Percentiles rank a stretch among this genome's conserved stretches.
These are phyloP conservation scores for Magnusiomyces magnusii DNA, from an alignment of 1,139 yeast species.

Conservation along the genomic window DNA sequence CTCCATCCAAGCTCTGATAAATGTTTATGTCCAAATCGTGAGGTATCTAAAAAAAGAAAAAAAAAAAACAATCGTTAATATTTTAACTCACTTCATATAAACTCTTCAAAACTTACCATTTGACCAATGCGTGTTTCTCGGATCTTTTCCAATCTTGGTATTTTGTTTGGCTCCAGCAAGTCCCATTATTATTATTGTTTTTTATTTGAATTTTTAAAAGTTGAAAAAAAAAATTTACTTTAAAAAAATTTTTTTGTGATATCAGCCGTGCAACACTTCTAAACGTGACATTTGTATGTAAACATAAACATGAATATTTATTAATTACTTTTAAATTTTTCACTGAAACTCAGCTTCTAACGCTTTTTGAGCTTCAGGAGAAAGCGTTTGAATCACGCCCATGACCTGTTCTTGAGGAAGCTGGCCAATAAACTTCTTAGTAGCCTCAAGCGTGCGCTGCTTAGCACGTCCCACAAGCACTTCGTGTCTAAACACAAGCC, in stretches of 20 bases:
- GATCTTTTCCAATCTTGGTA: slow-evolving; percentile 86
- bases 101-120: slow-evolving; percentile 34
- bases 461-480: slow-evolving; percentile 67
- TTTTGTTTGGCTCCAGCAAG: slow-evolving; percentile 78
- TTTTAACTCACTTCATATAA: too few relatives aligned
- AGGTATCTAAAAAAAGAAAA: slow-evolving; percentile 38
- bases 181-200: slow-evolving; percentile 48
- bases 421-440: slow-evolving; percentile 38
- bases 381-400: slow-evolving; percentile 53
- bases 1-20: slow-evolving; percentile 81
- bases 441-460: slow-evolving; percentile 51
- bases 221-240: neutral
- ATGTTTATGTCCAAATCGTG: slow-evolving; percentile 83
- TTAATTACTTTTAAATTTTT: neutral
- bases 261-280: neutral
- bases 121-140: slow-evolving; percentile 93
- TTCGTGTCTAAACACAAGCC: slow-evolving; percentile 67
- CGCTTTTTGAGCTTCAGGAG: slow-evolving; percentile 53
- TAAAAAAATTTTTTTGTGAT: neutral
- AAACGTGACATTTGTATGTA: neutral
- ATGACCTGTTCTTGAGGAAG: slow-evolving; percentile 58
- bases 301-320: neutral
- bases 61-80: too few relatives aligned
- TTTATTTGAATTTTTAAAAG: neutral
- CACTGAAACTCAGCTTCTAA: slow-evolving; percentile 50